Conservation (phyloP, 768 basidiomycete genomes). For the Harrya chromipes region DNA sequence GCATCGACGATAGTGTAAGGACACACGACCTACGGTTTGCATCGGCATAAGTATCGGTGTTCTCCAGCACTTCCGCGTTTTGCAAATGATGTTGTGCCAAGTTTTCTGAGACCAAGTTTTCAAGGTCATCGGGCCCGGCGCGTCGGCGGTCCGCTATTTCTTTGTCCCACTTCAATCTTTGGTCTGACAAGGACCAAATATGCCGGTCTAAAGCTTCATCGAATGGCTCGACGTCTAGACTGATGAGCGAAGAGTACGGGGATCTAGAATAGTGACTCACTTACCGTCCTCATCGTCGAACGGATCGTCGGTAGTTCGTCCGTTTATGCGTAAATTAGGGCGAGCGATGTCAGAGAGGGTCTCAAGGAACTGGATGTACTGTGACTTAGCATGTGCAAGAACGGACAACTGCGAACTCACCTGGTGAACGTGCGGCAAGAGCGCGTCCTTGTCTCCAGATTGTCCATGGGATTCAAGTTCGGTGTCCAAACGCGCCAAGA, state of each 20-base stretch:
- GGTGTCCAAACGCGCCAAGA: constrained; percentile 45
- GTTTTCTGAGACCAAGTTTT: constrained; percentile 38
- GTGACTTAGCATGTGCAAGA: not conserved
- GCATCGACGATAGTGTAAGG: not conserved
- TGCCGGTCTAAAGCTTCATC: constrained; percentile 83
- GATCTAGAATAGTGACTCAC: constrained; percentile 6
- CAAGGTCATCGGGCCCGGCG: constrained; percentile 54
- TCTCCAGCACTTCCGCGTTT: constrained; percentile 26
- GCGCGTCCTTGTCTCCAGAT: constrained; percentile 42
- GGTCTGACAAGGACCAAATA: constrained; percentile 78
- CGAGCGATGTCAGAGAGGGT: constrained; percentile 57
- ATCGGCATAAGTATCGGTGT: not conserved
- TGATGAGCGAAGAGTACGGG: not conserved
- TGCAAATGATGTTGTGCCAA: constrained; percentile 33
- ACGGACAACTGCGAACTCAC: constrained; percentile 32
- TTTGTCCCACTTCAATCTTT: constrained; percentile 71
- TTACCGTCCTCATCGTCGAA: constrained; percentile 53
- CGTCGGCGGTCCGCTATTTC: constrained; percentile 67
- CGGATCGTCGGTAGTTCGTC: constrained; percentile 68
- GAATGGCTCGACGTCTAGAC: constrained; percentile 70
- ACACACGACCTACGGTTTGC: constrained; percentile 10
- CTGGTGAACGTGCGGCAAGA: constrained; percentile 50
- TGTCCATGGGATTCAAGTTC: constrained; percentile 41
- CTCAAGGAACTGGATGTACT: constrained; percentile 51
- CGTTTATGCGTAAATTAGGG: constrained; percentile 77